Conservation (phyloP, 257 asterid species). For the Salvia rosmarinus region DNA sequence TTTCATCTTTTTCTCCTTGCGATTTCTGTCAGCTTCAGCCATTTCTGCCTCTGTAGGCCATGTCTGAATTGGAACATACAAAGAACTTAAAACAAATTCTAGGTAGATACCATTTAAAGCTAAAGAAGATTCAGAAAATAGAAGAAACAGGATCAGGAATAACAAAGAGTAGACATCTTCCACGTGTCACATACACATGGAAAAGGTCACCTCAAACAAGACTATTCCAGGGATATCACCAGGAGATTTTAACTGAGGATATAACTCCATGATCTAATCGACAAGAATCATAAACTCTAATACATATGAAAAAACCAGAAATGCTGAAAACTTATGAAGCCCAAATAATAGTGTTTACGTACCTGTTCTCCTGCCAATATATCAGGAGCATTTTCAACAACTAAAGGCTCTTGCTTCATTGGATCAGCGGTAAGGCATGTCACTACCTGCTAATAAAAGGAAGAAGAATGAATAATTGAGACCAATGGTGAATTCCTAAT, state of each 20-base stretch:
- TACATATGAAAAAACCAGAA: background rate
- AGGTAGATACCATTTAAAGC: conserved; percentile 15
- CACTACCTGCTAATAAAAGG: conserved; percentile 61
- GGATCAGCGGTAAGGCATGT: conserved; percentile 78
- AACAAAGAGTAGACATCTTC: conserved; percentile 5
- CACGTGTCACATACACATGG: background rate
- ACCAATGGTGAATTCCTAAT: conserved; percentile 18
- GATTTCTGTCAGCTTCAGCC: conserved; percentile 78
- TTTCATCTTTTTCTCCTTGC: conserved; percentile 59
- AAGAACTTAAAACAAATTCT: conserved; percentile 24
- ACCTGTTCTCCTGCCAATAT: conserved; percentile 98
- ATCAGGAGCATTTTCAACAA: conserved; percentile 82
- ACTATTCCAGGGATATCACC: no score
- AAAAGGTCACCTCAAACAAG: no score
- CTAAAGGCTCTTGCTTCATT: conserved; percentile 81
- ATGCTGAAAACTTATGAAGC: conserved; percentile 16
- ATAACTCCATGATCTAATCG: no score
- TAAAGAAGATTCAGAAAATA: conserved; percentile 11
- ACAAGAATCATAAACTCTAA: background rate
- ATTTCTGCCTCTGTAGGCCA: conserved; percentile 98
- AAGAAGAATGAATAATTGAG: conserved; percentile 28
- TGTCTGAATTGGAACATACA: conserved; percentile 56
- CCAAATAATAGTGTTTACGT: conserved; percentile 4
- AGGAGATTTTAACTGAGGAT: no score
- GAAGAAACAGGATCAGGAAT: conserved; percentile 21